Base-by-base conservation (phyloP, 805 yeast genomes). In the Lachancea waltii region DNA sequence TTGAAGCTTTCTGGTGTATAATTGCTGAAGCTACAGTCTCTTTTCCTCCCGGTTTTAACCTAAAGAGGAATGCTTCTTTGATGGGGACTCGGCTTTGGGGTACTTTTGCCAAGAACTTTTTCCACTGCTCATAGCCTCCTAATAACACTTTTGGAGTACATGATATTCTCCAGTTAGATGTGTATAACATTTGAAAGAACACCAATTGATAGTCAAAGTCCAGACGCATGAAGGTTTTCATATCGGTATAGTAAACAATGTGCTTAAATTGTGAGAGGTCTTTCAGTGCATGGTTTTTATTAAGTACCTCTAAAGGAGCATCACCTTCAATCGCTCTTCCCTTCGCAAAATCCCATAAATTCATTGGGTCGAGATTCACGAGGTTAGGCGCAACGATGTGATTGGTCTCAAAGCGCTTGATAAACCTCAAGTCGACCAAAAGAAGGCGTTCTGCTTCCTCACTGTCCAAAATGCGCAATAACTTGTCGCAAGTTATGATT, bases 121-220 rank as follows among this genome's bases (percentile, higher is more conserved):
- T 46, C 76, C 76, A 70, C 30, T 67, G 63, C 27, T 64, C 65
- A 41, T 62, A 67, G 1, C 76, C 76, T 17, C 77, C 77, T 15
- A 63, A 49, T 19, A 72, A 44, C 24, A 51, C 44, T 21, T 58
- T 58, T 15, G 64, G 64, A 3, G 48, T 41, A 21, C 48, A 41
- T 19, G 43, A 44, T 30, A 53, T 21, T 14, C 25, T 43, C 18
- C 42, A 41, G 3, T 39, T 32, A 5, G 42, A 53, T 9, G 56
- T 44, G 8, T 46, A 44, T 18, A 63, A 46, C 5, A 58, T 43
- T 21, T 49, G 44, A 19, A 57, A 53, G n/a, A 63, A 52, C 16
- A 59, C 53, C 7, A 58, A 50, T 19, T 60, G 48, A 33, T 58
- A 64, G 41, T 65, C 69, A 36, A 53, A 51, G 13, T 52, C 48